A percentile compares a stretch with the other conserved stretches of the same genome.
phyloP scores from a whole-genome alignment of 805 yeast genomes.

The Saturnispora diversa region DNA sequence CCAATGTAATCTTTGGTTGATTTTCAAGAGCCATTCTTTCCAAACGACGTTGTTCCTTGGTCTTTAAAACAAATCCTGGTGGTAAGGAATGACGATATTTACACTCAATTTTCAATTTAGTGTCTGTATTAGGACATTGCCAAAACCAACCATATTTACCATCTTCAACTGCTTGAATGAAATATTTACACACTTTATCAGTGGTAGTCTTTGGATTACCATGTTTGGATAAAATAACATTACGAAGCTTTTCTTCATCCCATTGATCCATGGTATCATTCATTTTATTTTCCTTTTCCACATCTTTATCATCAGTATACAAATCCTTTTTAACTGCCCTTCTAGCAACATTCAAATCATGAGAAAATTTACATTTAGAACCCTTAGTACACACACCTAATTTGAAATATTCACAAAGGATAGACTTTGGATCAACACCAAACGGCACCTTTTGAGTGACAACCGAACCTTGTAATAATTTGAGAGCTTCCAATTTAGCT shows the following conservation, averaged over 20 bases:
- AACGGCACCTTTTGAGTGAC: slow-evolving; percentile 83
- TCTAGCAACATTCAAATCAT: slow-evolving; percentile 77
- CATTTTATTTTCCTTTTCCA: slow-evolving; percentile 42
- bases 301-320: slow-evolving; percentile 76
- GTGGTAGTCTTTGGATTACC: slow-evolving; percentile 94
- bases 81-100: slow-evolving; percentile 94
- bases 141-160: slow-evolving; percentile 99
- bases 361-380: slow-evolving; percentile 84
- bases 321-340: slow-evolving; percentile 85
- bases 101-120: slow-evolving; percentile 47
- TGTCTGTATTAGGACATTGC: slow-evolving; percentile 93
- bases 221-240: slow-evolving; percentile 82
- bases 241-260: slow-evolving; percentile 93
- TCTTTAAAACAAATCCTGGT: slow-evolving; percentile 92
- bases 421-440: slow-evolving; percentile 95
- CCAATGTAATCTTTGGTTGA: slow-evolving; percentile 86
- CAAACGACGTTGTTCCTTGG: slow-evolving; percentile 88
- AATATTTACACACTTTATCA: slow-evolving; percentile 86
- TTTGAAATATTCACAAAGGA: slow-evolving; percentile 84
- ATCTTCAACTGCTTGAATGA: slow-evolving; percentile 94
- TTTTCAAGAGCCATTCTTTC: slow-evolving; percentile 79
- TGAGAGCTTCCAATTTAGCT: slow-evolving; percentile 82
- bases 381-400: slow-evolving; percentile 78
- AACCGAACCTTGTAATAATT: slow-evolving; percentile 56
- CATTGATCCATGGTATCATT: slow-evolving; percentile 89